Conservation (phyloP, 768 basidiomycete genomes). For the Leccinum subgranulosum region DNA sequence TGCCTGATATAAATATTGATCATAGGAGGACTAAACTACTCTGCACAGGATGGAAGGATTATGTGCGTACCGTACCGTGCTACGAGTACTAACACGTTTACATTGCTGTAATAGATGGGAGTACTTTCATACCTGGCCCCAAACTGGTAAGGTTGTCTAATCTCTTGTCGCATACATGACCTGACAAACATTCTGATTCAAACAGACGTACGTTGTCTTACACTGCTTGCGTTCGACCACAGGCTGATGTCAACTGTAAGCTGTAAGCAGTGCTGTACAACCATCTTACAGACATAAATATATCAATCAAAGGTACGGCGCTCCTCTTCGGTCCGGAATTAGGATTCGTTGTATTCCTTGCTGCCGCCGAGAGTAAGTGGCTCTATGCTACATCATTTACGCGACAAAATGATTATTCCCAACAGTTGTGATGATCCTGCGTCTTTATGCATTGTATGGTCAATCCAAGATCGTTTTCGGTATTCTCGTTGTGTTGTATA, state of each 20-base stretch:
- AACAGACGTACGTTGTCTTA: conserved; percentile 14
- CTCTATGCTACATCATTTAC: not conserved
- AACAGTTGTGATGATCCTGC: conserved; percentile 23
- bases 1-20: no score
- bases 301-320: conserved; percentile 7
- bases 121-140: conserved; percentile 18
- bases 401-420: not conserved
- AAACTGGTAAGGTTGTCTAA: not conserved
- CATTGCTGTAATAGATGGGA: conserved; percentile 6
- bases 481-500: conserved; percentile 13
- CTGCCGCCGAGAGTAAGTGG: conserved; percentile 18
- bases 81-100: not conserved
- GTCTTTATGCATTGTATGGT: conserved; percentile 23
- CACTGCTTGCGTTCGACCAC: not conserved
- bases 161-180: not conserved
- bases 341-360: conserved; percentile 11
- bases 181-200: not conserved
- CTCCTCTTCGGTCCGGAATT: not conserved
- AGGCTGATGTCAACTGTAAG: not conserved
- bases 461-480: conserved; percentile 12
- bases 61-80: not conserved
- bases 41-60: conserved; percentile 5
- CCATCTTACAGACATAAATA: not conserved
- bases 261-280: conserved; percentile 7
- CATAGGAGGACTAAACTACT: no score